Conservation (phyloP, 306 rosid genomes). For the Rosa lucieae region DNA sequence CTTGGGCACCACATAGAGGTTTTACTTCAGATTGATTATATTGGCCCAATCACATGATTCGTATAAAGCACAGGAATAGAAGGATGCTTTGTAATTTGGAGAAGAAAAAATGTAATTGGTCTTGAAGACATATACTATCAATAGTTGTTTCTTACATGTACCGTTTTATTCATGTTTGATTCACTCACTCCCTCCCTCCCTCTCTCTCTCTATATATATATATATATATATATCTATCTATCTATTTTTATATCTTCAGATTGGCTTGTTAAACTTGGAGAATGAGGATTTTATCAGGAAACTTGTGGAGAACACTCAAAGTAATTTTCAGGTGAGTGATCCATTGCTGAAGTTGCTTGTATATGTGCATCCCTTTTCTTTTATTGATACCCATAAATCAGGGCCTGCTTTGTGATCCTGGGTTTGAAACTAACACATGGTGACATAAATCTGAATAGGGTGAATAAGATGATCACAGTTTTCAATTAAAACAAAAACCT, state of each 20-base stretch:
- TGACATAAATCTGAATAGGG: not conserved
- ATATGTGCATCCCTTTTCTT: slow-evolving; percentile 14
- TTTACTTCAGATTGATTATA: not conserved
- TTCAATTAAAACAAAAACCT: not conserved
- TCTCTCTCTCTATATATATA: not conserved
- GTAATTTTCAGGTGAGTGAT: slow-evolving; percentile 72
- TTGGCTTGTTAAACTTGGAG: slow-evolving; percentile 88
- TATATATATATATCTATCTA: not conserved
- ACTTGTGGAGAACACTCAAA: slow-evolving; percentile 61
- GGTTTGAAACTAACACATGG: not conserved
- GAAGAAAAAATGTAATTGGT: not conserved
- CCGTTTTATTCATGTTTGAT: not conserved
- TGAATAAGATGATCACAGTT: not conserved
- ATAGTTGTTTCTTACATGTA: not conserved
- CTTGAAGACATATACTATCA: not conserved
- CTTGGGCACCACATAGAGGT: not conserved
- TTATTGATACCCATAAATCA: not conserved
- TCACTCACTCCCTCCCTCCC: not conserved
- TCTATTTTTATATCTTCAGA: slow-evolving; percentile 36
- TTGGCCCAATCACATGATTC: not conserved
- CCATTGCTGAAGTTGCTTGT: slow-evolving; percentile 14
- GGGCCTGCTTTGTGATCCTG: not conserved
- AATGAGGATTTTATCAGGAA: slow-evolving; percentile 69
- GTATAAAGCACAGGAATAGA: not conserved
- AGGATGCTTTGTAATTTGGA: not conserved